Base-by-base conservation (phyloP, 192 early-diverging fungal species). In the Obelidium mucronatum region DNA sequence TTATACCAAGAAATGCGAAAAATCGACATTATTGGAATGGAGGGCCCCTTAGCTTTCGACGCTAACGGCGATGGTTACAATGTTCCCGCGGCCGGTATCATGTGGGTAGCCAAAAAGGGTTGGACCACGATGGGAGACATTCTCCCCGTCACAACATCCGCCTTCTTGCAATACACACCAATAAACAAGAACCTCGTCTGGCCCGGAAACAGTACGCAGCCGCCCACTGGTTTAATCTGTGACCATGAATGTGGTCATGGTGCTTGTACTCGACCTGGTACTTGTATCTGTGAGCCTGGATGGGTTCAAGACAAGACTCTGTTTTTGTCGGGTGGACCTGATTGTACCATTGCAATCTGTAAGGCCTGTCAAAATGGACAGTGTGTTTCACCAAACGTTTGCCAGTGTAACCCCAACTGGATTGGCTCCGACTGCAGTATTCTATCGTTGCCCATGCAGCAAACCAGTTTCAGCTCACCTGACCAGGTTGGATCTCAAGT, bases 11-110 rank as follows among this genome's bases (percentile, higher is more conserved):
- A 8, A 33, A 65, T 65, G 63, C 26, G 31, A 2, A 37, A 30
- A 2, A 19, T 34, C 1, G 35, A 65, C 31, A 37, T 65, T 26
- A 39, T 15, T 1, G 63, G 63, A 11, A 17, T 65, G 33, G 1
- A 22, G 19, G 63, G 63, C 1, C 63, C 19, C 15, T 4, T 65
- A 15, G 28, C 19, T 19, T 65, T 65, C 26, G 63, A 65, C 37
- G 15, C 31, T 22, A 65, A 65, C 35, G 63, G 63, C 15, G 63
- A 65, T 26, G 37, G 17, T 11, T 65, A 65, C 35, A 48, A 48
- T 48, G 44, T 48, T 48, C 44, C 44, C 8, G 44, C 44, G 8
- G 44, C 8, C 8, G 44, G 44, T 15, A 6, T 48, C 44, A 19
- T 19, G 44, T 48, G 44, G 44, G 19, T 48, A 6, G 11, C 44